Conservation (phyloP, 805 yeast species). For the Cyberlindnera xishuangbannaensis region DNA sequence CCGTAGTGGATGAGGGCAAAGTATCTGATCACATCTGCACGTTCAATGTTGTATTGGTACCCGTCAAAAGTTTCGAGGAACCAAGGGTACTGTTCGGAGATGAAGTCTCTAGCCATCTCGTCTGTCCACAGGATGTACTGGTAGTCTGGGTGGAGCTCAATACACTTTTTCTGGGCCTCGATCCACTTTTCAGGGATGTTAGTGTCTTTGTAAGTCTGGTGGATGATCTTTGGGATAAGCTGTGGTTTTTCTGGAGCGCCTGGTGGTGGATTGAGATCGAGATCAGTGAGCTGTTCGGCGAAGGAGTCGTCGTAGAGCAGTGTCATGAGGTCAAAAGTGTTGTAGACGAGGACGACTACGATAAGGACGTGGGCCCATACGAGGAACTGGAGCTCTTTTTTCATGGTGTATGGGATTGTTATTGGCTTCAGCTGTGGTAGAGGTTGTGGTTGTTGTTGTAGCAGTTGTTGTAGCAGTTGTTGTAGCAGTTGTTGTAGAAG, state of each 20-base stretch:
- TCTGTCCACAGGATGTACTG: constrained; percentile 91
- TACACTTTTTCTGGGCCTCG: constrained; percentile 69
- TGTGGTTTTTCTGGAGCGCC: constrained; percentile 40
- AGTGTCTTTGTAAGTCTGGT: constrained; percentile 82
- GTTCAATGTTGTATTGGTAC: constrained; percentile 74
- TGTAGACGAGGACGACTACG: constrained; percentile 41
- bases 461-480: no score
- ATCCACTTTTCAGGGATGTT: constrained; percentile 80
- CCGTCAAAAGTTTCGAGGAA: constrained; percentile 71
- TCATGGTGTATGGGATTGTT: constrained; percentile 35
- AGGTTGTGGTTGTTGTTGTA: no score
- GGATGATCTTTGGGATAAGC: constrained; percentile 83
- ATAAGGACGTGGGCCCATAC: constrained; percentile 50
- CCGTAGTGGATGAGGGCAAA: constrained; percentile 80
- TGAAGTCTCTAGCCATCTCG: constrained; percentile 71
- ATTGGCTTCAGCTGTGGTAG: no score
- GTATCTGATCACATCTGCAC: constrained; percentile 90
- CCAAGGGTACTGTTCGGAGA: constrained; percentile 80
- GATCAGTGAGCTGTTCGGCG: constrained; percentile 54
- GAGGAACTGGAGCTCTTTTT: constrained; percentile 58
- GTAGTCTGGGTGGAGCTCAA: constrained; percentile 80
- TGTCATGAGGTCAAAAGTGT: constrained; percentile 66
- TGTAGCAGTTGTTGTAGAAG: no score
- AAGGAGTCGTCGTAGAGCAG: constrained; percentile 68
- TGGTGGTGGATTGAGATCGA: constrained; percentile 52